phyloP scores from a whole-genome alignment of 75 land plant species.

The Pseudotsuga menziesii region DNA sequence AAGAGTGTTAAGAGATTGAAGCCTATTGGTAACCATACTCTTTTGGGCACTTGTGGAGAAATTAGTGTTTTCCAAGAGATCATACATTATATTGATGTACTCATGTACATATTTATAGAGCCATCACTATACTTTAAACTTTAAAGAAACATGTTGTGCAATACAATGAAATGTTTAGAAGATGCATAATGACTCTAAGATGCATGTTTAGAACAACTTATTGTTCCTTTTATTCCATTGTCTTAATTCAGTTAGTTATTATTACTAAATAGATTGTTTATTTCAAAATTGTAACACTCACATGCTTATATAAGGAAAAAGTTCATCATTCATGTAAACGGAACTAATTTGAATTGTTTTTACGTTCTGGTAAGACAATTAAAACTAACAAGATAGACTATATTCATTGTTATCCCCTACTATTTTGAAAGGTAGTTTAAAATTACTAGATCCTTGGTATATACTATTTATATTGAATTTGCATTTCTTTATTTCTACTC shows the following conservation, averaged over 20 bases:
- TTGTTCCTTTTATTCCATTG: too few relatives aligned
- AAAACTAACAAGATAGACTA: background rate
- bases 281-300: background rate
- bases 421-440: background rate
- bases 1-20: slow-evolving; percentile 87
- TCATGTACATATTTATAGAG: slow-evolving; percentile 42
- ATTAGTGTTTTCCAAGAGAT: slow-evolving; percentile 94
- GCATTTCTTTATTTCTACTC: background rate
- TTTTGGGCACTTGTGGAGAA: slow-evolving; percentile 93
- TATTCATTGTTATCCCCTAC: background rate
- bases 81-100: slow-evolving; percentile 60
- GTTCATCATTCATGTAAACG: background rate
- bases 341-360: background rate
- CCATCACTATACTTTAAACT: background rate
- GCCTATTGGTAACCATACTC: slow-evolving; percentile 70
- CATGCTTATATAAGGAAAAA: background rate
- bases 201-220: background rate
- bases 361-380: background rate
- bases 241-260: too few relatives aligned
- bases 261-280: background rate
- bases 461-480: background rate
- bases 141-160: background rate
- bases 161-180: background rate
- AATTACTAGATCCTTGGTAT: background rate
- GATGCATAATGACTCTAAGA: too few relatives aligned